Evolutionary conservation across 2,329 filamentous ascomycete genomes (phyloP), one percentile per base, ranked within the genome.

Genomic region (Coniochaeta hoffmannii): DNA sequence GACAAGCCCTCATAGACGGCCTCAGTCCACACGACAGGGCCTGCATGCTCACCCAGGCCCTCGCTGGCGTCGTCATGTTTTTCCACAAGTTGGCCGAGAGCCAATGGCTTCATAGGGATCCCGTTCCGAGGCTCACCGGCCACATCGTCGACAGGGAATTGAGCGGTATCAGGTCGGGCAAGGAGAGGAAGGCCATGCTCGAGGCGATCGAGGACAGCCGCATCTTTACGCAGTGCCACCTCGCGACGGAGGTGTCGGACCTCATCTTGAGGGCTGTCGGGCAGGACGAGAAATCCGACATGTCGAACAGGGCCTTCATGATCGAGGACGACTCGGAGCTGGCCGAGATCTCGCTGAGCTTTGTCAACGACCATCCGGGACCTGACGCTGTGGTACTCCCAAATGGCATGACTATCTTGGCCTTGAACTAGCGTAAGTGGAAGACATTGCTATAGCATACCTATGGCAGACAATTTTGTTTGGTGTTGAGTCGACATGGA

Each of bases 21-120:
- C 61, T 64, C 30, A 59, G 55, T 38, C 62, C 62, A 15, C 62
- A 64, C 56, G 62, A 64, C 31, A 60, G 62, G 44, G 62, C 60
- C 7, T 61, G 63, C 14, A 36, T 64, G 35, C 55, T 64, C 2
- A 52, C 58, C 7, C 62, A 64, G 41, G 57, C 58, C 11, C 57
- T 64, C 4, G 56, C 60, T 1, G 56, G 31, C 3, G 38, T 60
- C 10, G 49, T 61, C 6, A 50, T 63, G 41, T 63, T 63, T 54
- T 44, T 63, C 34, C 58, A 62, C 58, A 59, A 57, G 26, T 58
- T 64, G 7, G 61, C 62, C 19, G 60, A 59, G 44, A 50, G 57
- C 15, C 62, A 64, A 50, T 62, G 60, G 59, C 55, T 59, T 11
- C 57, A 58, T 28, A 36, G 56, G 17, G 49, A 54, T 50, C 15